These are phyloP conservation scores for Hortiboletus flavorubellus DNA, from an alignment of 768 basidiomycete genomes.

Conservation along the genomic window DNA sequence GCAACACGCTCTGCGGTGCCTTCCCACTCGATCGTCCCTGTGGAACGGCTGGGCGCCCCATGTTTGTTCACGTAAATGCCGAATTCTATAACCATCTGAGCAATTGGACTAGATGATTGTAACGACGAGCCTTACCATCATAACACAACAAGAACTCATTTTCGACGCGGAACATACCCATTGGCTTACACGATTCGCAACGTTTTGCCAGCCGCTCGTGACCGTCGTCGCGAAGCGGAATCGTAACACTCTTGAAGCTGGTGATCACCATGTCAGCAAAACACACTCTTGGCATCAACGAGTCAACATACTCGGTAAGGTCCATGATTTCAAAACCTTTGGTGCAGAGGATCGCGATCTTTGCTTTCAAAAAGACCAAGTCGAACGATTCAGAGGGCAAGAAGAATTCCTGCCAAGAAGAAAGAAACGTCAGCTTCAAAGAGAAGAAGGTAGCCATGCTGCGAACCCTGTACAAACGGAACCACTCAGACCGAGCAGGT, in stretches of 20 bases:
- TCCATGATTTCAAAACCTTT: conserved; percentile 99
- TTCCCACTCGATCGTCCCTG: conserved; percentile 89
- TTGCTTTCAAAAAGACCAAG: conserved; percentile 88
- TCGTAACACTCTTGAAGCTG: conserved; percentile 85
- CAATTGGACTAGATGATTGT: not conserved
- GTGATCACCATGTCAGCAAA: not conserved
- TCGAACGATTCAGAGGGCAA: conserved; percentile 88
- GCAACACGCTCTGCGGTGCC: conserved; percentile 86
- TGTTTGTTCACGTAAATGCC: conserved; percentile 91
- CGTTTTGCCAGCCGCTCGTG: conserved; percentile 71
- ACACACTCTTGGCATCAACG: not conserved
- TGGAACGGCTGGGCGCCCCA: conserved; percentile 74
- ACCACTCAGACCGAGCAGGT: conserved; percentile 87
- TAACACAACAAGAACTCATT: conserved; percentile 90
- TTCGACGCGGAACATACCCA: conserved; percentile 89
- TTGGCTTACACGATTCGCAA: conserved; percentile 75
- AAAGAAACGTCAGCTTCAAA: not conserved
- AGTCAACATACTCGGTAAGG: conserved; percentile 68
- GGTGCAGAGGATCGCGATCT: conserved; percentile 89
- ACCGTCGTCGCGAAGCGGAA: conserved; percentile 78
- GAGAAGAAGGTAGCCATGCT: not conserved
- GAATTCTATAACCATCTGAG: conserved; percentile 54
- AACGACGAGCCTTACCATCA: conserved; percentile 53
- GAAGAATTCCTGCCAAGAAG: conserved; percentile 67
- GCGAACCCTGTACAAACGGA: conserved; percentile 77